Base-by-base conservation (phyloP, 129 eudicot genomes). In the Flaveria robusta region DNA sequence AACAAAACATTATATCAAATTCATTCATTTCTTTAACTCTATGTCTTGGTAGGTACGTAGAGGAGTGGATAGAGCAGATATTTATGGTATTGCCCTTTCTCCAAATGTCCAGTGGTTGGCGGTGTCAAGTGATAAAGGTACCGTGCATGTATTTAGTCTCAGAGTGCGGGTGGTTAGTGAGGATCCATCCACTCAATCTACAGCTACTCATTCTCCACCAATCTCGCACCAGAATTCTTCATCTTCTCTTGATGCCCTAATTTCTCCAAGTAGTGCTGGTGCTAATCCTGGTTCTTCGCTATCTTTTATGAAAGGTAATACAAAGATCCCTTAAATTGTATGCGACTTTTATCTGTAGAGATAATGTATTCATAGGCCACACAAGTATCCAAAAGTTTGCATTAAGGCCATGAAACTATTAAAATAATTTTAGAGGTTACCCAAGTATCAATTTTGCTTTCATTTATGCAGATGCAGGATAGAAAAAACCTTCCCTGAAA, bases 81-180 rank as follows among this genome's bases (percentile, higher is more conserved):
- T 94, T 10, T 91, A 86, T 54, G 90, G 94, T 55, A 87, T 94
- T 79, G 81, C 99, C 67, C 89, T 94, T 23, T 94, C 98, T 26
- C 91, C 92, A 75, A 87, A 91, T 83, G 97, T 87, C 34, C 96
- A 89, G 59, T 94, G 97, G 97, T 75, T 94, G 89, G 99, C 90
- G 65, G 99, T 91, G 46, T 91, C 99, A 31, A 94, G 99, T 64
- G 99, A 91, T 81, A 94, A 92, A 77, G 99, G 99, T 59, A 94
- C 99, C 8, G 81, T 91, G 76, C 99, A 94, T 86, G 83, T 94
- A 73, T 94, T 91, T 81, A 79, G 96, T 81, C 97, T 94, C 49
- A 88, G 98, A 87, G 98, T 94, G 45, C 87, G 98, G 65, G 88
- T 87, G 58, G 85, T 69, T 18, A 87, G 96, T 72, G 93, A 87